Evolutionary conservation across 495 filamentous ascomycete genomes (phyloP), one percentile per base, ranked within the genome.

Genomic region (Daldinia concentrica): DNA sequence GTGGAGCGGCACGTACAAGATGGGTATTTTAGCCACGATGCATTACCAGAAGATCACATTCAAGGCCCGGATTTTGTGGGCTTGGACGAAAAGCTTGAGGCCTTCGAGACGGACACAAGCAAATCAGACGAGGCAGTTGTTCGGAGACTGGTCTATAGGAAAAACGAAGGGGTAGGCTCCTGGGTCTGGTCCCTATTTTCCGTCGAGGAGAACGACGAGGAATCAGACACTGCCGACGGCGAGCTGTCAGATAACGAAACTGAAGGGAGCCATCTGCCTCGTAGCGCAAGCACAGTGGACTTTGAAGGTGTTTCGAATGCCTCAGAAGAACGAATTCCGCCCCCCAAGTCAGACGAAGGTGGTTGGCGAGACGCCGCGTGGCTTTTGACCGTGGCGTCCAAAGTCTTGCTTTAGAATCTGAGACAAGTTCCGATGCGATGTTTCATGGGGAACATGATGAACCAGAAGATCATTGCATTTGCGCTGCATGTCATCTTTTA

Each of bases 321-420:
- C 14, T 54, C 74, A 37, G 74, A 76, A 22, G 67, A 76, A 55
- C 70, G 62, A 19, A 73, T 84, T 34, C 84, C 82, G 30, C 81
- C 83, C 0, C 84, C 84, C 0, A 80, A 79, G 54, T 71, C 78
- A 55, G 83, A 86, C 32, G 83, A 89, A 57, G 84, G 82, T 14
- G 89, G 87, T 8, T 96, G 92, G 93, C 86, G 90, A 65, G 94
- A 97, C 82, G 93, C 92, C 37, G 86, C 90, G 27, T 97, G 93
- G 94, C 79, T 97, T 65, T 81, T 97, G 56, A 89, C 88, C 52
- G 88, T 94, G 56, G 90, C 92, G 24, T 90, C 88, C 37, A 92
- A 90, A 67, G 88, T 92, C 22, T 78, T 96, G 24, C 77, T 92
- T 60, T 92, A 79, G 82, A 73, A 55, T 36, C 64, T 58, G 22